Conservation (phyloP, 257 asterid species). For the Solanum pennellii region DNA sequence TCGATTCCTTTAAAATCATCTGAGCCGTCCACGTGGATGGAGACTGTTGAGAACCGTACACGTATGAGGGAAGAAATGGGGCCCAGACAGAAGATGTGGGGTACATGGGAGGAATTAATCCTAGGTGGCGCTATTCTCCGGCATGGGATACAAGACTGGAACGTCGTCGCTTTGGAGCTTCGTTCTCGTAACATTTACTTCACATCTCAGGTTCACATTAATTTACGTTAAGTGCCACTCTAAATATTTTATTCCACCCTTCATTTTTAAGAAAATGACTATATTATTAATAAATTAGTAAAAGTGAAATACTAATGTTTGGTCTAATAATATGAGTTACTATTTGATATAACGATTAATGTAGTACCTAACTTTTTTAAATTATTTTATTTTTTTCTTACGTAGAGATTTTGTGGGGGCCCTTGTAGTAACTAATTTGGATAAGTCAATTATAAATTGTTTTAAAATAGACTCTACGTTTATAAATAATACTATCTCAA, state of each 20-base stretch:
- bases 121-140: constrained; percentile 63
- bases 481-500: too few species aligned
- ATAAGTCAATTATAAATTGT: neutral
- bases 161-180: constrained; percentile 74
- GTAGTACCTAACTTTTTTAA: neutral
- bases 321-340: neutral
- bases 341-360: neutral
- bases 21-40: constrained; percentile 28
- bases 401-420: neutral
- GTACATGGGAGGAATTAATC: constrained; percentile 82
- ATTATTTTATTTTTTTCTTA: too few species aligned
- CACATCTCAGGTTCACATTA: constrained; percentile 46
- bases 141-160: constrained; percentile 57
- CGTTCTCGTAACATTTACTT: constrained; percentile 37
- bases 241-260: too few species aligned
- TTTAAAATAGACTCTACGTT: too few species aligned
- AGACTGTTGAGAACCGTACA: constrained; percentile 10
- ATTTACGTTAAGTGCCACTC: neutral
- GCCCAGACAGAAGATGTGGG: constrained; percentile 35
- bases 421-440: neutral
- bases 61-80: neutral
- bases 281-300: neutral
- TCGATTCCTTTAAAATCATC: neutral
- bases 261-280: too few species aligned
- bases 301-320: neutral